A percentile compares a stretch with the other conserved stretches of the same genome.
These are phyloP conservation scores for Penicillium fuscoglaucum DNA, from an alignment of 2,329 filamentous ascomycete species.

Conservation along the genomic window DNA sequence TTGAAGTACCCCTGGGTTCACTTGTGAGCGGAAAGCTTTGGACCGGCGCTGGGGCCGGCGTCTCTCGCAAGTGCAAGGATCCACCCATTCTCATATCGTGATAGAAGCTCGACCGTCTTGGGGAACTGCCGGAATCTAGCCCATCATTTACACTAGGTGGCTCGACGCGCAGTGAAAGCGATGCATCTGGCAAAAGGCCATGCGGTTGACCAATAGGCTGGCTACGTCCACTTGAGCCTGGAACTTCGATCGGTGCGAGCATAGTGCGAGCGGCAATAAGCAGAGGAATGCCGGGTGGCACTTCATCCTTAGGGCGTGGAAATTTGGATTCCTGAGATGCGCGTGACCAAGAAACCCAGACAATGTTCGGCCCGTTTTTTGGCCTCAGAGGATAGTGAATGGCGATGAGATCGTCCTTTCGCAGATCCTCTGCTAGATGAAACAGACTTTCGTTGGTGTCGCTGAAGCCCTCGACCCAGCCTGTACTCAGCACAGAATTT, in stretches of 20 bases:
- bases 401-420: constrained; percentile 28
- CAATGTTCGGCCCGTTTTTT: background rate
- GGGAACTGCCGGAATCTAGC: background rate
- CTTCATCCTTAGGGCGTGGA: background rate
- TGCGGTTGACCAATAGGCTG: background rate
- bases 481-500: constrained; percentile 21
- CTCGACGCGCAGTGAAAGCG: background rate
- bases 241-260: background rate
- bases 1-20: background rate
- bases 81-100: background rate
- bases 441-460: constrained; percentile 33
- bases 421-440: constrained; percentile 30
- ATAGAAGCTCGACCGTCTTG: background rate
- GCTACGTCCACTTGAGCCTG: background rate
- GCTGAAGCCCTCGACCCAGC: constrained; percentile 38
- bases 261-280: constrained; percentile 23
- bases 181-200: background rate
- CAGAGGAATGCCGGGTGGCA: constrained; percentile 19
- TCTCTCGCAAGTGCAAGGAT: background rate
- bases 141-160: background rate
- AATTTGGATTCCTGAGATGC: constrained; percentile 29
- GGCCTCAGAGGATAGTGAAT: constrained; percentile 27
- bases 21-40: background rate
- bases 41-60: background rate
- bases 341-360: constrained; percentile 34